A percentile compares a stretch with the other conserved stretches of the same genome.
phyloP scores from a whole-genome alignment of 768 basidiomycete genomes.

The Kwoniella newhampshirensis region DNA sequence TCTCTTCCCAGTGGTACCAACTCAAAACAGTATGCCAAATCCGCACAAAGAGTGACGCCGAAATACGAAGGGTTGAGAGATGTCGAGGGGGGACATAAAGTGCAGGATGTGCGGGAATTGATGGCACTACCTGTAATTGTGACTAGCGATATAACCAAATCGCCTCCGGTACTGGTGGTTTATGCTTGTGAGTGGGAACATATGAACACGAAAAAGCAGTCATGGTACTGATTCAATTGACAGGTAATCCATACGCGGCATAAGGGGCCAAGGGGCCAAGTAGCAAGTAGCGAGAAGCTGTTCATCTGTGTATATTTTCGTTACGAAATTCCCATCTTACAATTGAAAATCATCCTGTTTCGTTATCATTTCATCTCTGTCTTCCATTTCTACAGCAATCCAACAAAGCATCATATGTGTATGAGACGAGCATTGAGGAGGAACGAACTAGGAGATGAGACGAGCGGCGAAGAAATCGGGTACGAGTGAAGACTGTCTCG shows the following conservation, averaged over 20 bases:
- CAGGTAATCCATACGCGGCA: conserved; percentile 18
- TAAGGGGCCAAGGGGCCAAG: not conserved
- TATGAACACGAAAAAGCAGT: too few relatives aligned
- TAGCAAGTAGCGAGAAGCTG: not conserved
- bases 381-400: too few relatives aligned
- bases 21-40: conserved; percentile 70
- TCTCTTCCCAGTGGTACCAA: conserved; percentile 66
- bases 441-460: too few relatives aligned
- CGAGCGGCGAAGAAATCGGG: too few relatives aligned
- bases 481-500: too few relatives aligned
- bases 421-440: too few relatives aligned
- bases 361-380: too few relatives aligned
- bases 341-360: too few relatives aligned
- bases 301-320: not conserved
- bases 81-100: conserved; percentile 77
- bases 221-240: not conserved
- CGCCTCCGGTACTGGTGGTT: conserved; percentile 91
- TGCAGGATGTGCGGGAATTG: conserved; percentile 90
- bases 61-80: conserved; percentile 74
- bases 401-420: too few relatives aligned
- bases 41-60: conserved; percentile 65
- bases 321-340: too few relatives aligned
- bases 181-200: conserved; percentile 62
- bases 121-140: conserved; percentile 94
- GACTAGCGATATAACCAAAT: conserved; percentile 91